Evolutionary conservation across 257 asterid species (phyloP), one percentile per base, ranked within the genome.

Genomic region (Nemophila menziesii): DNA sequence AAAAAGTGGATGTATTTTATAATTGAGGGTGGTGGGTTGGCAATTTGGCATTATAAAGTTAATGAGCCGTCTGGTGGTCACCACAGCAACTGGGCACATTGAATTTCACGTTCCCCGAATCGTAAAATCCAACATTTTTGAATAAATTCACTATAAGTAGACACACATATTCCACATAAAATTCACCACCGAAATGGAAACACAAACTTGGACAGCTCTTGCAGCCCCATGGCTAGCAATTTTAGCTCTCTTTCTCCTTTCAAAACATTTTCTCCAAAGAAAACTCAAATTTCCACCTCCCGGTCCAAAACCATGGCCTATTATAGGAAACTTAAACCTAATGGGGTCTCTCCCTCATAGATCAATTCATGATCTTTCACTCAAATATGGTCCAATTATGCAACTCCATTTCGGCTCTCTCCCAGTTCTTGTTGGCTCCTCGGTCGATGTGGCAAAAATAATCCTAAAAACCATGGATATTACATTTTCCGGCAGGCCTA

Each of bases 291-390:
- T 48, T 12, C 71, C 78, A 9, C 78, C 78, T 0, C 78, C 78
- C 0, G 78, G 78, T 0, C 78, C 78, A 19, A 71, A 62, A 36
- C 66, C 78, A 36, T 66, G 74, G 78, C 78, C 78, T 0, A 40
- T 71, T 43, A 62, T 71, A 1, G 78, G 78, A 22, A 71, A 71
- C 48, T 43, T 71, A n/a, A 59, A 58, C 63, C 71, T 58, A 6
- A 62, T 71, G 0, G 68, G 71, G 4, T 8, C 56, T 3, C 74
- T 66, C 37, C 66, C 78, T 9, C 78, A 71, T 22, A 67, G 62
- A 0, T 71, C 78, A 8, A 6, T 71, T 49, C 68, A 71, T 15
- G 19, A 58, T 16, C 70, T 71, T 23, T 58, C 74, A 22, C 38
- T 39, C 9, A 55, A 63, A 29, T 61, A 66, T 9, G 78, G 78